phyloP scores from a whole-genome alignment of 768 basidiomycete species.

The Krasilnikovozyma curviuscula region DNA sequence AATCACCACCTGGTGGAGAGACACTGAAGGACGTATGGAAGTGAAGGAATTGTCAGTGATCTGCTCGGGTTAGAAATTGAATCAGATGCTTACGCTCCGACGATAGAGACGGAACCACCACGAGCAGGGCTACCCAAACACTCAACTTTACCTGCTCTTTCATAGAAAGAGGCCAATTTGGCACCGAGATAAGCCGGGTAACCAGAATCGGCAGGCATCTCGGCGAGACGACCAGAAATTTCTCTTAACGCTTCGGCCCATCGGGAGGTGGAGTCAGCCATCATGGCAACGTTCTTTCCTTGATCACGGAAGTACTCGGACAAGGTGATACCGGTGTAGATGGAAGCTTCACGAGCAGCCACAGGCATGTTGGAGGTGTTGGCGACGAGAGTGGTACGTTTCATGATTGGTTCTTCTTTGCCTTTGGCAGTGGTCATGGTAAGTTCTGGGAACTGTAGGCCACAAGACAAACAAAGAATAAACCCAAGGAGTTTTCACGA shows the following conservation, averaged over 20 bases:
- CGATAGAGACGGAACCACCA: conserved; percentile 88
- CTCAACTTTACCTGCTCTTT: conserved; percentile 87
- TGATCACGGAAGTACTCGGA: conserved; percentile 99
- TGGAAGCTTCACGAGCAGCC: conserved; percentile 95
- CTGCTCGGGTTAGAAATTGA: neutral
- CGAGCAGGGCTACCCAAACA: conserved; percentile 76
- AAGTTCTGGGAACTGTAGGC: conserved; percentile 48
- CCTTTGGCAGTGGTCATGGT: conserved; percentile 72
- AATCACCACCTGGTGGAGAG: conserved; percentile 96
- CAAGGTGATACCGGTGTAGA: conserved; percentile 97
- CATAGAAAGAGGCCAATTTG: conserved; percentile 94
- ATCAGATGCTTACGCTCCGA: conserved; percentile 61
- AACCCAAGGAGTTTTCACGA: neutral
- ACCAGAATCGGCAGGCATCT: conserved; percentile 99
- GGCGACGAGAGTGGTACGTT: conserved; percentile 93
- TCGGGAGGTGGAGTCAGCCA: conserved; percentile 87
- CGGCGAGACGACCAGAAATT: conserved; percentile 94
- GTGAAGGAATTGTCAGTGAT: neutral
- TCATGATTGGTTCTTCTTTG: conserved; percentile 99
- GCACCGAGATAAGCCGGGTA: conserved; percentile 94
- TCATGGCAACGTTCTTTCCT: conserved; percentile 93
- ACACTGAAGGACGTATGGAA: conserved; percentile 37
- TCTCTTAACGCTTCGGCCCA: conserved; percentile 99
- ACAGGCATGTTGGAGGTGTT: conserved; percentile 99
- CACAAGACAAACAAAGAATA: conserved; percentile 30